Evolutionary conservation across 495 filamentous ascomycete genomes (phyloP).

Genomic region (Neurospora cerealis): DNA sequence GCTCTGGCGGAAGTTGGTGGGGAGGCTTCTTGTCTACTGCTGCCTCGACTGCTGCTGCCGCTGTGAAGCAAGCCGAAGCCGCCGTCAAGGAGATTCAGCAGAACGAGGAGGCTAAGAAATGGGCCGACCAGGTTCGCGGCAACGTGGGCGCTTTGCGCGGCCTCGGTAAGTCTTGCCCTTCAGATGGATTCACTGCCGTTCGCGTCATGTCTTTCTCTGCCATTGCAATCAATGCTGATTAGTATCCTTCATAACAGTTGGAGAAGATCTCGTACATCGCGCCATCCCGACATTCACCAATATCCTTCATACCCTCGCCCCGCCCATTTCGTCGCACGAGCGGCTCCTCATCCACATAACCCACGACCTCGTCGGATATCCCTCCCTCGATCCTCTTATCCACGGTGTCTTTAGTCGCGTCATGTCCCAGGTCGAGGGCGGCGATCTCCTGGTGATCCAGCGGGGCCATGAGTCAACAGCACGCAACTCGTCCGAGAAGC

Average conservation of each 20-base stretch:
- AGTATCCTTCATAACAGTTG: constrained; percentile 31
- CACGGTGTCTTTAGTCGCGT: constrained; percentile 90
- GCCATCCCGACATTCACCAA: constrained; percentile 92
- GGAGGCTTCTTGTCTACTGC: constrained; percentile 63
- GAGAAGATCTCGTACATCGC: constrained; percentile 78
- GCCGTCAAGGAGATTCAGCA: constrained; percentile 91
- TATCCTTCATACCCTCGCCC: constrained; percentile 87
- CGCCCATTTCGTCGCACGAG: constrained; percentile 95
- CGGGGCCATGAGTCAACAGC: constrained; percentile 76
- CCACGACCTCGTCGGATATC: constrained; percentile 89
- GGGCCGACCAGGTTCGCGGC: constrained; percentile 89
- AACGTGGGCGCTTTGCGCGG: constrained; percentile 77
- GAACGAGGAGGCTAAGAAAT: constrained; percentile 91
- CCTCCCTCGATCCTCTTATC: constrained; percentile 86
- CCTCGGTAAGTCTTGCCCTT: constrained; percentile 51
- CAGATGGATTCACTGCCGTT: not conserved
- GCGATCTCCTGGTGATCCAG: constrained; percentile 93
- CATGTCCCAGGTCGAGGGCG: constrained; percentile 97
- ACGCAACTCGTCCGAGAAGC: constrained; percentile 46
- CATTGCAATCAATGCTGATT: constrained; percentile 9
- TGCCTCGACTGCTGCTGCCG: constrained; percentile 46
- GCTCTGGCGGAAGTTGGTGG: constrained; percentile 62
- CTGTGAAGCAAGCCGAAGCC: constrained; percentile 89
- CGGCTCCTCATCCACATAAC: constrained; percentile 96
- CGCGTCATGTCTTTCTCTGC: not conserved